These are phyloP conservation scores for Collybia sordida DNA, from an alignment of 768 basidiomycete genomes.

Conservation along the genomic window DNA sequence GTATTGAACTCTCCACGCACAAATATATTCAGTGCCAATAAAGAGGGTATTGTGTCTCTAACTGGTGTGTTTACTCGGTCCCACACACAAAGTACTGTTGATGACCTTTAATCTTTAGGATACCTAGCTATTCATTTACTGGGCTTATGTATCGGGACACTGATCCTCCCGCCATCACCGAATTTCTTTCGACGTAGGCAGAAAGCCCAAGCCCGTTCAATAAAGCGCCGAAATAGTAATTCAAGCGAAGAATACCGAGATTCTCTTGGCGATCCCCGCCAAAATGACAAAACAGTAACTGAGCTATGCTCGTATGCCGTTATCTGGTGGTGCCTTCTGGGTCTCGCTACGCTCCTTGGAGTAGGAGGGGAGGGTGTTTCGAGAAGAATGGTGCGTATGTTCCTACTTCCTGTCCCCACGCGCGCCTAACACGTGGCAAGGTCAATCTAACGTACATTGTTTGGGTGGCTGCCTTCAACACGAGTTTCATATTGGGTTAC, in stretches of 20 bases:
- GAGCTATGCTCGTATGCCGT: conserved; percentile 76
- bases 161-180: conserved; percentile 78
- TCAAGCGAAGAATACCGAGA: conserved; percentile 4
- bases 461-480: conserved; percentile 90
- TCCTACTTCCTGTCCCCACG: not conserved
- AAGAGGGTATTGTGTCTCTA: conserved; percentile 87
- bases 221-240: conserved; percentile 7
- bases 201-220: conserved; percentile 19
- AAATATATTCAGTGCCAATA: conserved; percentile 75
- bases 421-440: conserved; percentile 22
- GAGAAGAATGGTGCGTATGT: conserved; percentile 40
- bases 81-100: not conserved
- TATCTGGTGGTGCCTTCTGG: conserved; percentile 75
- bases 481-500: conserved; percentile 80
- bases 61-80: conserved; percentile 43
- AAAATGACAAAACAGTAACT: conserved; percentile 71
- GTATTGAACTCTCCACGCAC: conserved; percentile 65
- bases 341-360: conserved; percentile 29
- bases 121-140: conserved; percentile 90
- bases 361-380: conserved; percentile 46
- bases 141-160: conserved; percentile 78
- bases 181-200: conserved; percentile 65
- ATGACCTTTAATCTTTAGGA: conserved; percentile 41
- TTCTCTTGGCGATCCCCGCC: conserved; percentile 39
- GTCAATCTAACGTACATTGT: conserved; percentile 87